Base-by-base conservation (phyloP, 1,139 yeast genomes). In the Scheffersomyces segobiensis region DNA sequence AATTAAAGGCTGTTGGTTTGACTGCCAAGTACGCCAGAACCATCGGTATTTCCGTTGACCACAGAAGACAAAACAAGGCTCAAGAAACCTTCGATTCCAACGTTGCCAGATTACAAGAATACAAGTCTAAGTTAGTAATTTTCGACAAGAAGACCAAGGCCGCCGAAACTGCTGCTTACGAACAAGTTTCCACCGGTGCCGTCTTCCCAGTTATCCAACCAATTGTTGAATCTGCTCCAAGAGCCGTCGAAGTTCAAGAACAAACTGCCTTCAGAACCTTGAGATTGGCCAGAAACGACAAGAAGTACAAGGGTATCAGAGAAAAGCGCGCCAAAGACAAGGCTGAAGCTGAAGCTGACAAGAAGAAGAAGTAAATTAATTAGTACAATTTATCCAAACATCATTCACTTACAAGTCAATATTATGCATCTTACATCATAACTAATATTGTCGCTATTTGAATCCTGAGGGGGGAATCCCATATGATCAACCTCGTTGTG, bases 321-420 rank as follows among this genome's bases (percentile, higher is more conserved):
- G 98, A 89, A 79, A 93, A 93, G 96, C 91, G 97, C 85, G 96
- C 96, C 74, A 88, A 81, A 78, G 98, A 93, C 71, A 87, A 87
- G 86, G 98, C 98, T 82, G 98, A 91, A 84, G 98, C 98, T 80
- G 98, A 93, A 86, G 97, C 97, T 85, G 97, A 92, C 76, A 93
- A 93, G 93, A 78, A 79, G 76, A 92, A 92, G 92, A 92, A 92
- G 88, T 90, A 89, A 86, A 71, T 75, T 59, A 57, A 54, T 57
- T 53, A 52, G 24, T 48, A 14, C 50, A 48, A 20, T 32, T 14
- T 32, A 24, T 32, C 42, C 42, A 32, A 32, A 32, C 42, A 32
- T 32, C 42, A 32, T 32, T 32, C 42, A 32, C 17, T 32, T 32
- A 32, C 42, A 5, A 32, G 42, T 32, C 42, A 32, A 32, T 32